Conservation (phyloP, 805 yeast species). For the Ogataea paraovalis region DNA sequence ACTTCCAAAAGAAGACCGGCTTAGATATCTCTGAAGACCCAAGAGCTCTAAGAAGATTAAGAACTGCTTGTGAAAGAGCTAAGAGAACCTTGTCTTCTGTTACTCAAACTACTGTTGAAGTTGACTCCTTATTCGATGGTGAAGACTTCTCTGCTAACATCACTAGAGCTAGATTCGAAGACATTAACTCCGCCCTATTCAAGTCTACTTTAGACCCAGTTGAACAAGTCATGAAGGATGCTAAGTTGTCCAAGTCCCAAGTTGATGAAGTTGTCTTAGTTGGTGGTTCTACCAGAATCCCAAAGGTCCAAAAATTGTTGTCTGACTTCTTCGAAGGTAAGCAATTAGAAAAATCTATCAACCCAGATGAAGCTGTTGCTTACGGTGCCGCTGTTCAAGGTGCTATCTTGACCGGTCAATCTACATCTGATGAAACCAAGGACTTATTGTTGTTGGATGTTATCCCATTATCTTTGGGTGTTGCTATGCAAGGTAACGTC, state of each 20-base stretch:
- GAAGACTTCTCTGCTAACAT: conserved; percentile 90
- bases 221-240: conserved; percentile 90
- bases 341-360: conserved; percentile 92
- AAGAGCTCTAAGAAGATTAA: conserved; percentile 95
- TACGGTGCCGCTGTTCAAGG: conserved; percentile 99
- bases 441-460: conserved; percentile 95
- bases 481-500: conserved; percentile 99
- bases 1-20: conserved; percentile 90
- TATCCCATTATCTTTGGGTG: conserved; percentile 98
- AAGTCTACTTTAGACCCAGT: conserved; percentile 93
- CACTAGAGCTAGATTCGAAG: conserved; percentile 98
- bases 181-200: conserved; percentile 87
- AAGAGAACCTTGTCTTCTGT: conserved; percentile 97
- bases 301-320: conserved; percentile 92
- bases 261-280: conserved; percentile 94
- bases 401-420: conserved; percentile 93
- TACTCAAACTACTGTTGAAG: conserved; percentile 94
- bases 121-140: conserved; percentile 93
- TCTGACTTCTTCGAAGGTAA: conserved; percentile 96
- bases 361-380: conserved; percentile 99
- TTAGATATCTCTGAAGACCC: conserved; percentile 85
- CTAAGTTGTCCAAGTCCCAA: conserved; percentile 76
- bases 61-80: conserved; percentile 99
- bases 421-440: conserved; percentile 87
- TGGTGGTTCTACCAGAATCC: conserved; percentile 99